Evolutionary conservation across 768 basidiomycete species (phyloP).

Genomic region (Pleurotus salmoneostramineus): DNA sequence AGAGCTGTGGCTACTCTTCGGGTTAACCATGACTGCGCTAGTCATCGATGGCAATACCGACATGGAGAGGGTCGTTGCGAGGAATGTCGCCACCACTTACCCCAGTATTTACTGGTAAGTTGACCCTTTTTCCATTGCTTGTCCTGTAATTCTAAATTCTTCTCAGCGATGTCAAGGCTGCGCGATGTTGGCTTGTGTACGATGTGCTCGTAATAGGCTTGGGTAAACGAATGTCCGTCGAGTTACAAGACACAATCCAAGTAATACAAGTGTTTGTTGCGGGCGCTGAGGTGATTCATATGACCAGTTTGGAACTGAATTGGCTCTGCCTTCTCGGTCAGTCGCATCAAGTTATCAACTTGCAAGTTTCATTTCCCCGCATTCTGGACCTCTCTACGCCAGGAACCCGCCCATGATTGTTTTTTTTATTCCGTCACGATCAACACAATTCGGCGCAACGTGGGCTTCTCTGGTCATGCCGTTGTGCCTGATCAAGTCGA

Average conservation of each 20-base stretch:
- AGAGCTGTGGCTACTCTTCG: conserved; percentile 34
- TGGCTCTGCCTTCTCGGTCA: no score
- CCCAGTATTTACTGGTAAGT: conserved; percentile 47
- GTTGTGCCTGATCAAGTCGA: no score
- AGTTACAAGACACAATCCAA: no score
- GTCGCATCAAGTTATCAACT: no score
- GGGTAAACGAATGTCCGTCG: no score
- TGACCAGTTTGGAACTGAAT: no score
- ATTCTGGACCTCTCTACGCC: background rate
- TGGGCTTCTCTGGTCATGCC: no score
- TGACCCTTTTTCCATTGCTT: conserved; percentile 6
- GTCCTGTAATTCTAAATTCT: background rate
- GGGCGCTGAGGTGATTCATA: no score
- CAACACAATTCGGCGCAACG: no score
- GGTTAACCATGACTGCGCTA: conserved; percentile 49
- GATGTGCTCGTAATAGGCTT: background rate
- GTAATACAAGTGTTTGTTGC: no score
- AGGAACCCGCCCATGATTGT: background rate
- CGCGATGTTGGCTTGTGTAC: background rate
- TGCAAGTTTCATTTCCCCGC: no score
- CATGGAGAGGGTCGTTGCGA: conserved; percentile 37
- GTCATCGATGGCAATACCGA: conserved; percentile 26
- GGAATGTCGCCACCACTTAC: conserved; percentile 34
- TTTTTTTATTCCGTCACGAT: no score
- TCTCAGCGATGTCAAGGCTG: background rate